phyloP scores from a whole-genome alignment of 164 flowering plant species.

The Protea cynaroides region DNA sequence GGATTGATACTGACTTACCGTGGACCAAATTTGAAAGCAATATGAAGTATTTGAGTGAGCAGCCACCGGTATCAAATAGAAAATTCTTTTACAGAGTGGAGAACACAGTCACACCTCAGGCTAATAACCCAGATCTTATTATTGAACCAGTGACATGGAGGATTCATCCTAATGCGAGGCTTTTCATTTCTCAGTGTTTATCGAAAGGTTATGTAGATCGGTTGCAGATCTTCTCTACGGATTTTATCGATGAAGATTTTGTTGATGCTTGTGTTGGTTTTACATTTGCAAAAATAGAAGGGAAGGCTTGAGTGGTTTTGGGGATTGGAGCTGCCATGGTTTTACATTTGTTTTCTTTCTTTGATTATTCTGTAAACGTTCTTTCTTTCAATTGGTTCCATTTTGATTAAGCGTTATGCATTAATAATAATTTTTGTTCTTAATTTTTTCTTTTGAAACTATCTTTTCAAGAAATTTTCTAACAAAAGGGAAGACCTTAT shows the following conservation, averaged over 20 bases:
- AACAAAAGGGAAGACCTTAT: no score
- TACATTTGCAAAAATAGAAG: constrained; percentile 69
- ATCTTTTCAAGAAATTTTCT: no score
- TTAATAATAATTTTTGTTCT: no score
- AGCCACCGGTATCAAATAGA: constrained; percentile 48
- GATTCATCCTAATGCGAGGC: constrained; percentile 62
- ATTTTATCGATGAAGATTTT: constrained; percentile 77
- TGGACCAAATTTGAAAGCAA: constrained; percentile 83
- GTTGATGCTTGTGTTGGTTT: constrained; percentile 84
- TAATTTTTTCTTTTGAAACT: no score
- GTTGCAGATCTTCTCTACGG: no score
- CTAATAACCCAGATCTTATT: constrained; percentile 75
- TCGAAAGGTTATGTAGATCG: constrained; percentile 91
- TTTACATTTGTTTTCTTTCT: no score
- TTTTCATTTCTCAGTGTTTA: constrained; percentile 62
- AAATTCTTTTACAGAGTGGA: constrained; percentile 88
- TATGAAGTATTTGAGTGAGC: constrained; percentile 64
- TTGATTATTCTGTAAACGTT: no score
- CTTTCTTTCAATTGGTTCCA: no score
- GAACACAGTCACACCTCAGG: constrained; percentile 87
- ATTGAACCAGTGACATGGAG: constrained; percentile 70
- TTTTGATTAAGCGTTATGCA: no score
- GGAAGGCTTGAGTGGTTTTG: constrained; percentile 36
- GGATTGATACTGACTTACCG: constrained; percentile 30
- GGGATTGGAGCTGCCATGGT: no score